phyloP scores from a whole-genome alignment of 768 basidiomycete genomes.

The Wakefieldia striispora region DNA sequence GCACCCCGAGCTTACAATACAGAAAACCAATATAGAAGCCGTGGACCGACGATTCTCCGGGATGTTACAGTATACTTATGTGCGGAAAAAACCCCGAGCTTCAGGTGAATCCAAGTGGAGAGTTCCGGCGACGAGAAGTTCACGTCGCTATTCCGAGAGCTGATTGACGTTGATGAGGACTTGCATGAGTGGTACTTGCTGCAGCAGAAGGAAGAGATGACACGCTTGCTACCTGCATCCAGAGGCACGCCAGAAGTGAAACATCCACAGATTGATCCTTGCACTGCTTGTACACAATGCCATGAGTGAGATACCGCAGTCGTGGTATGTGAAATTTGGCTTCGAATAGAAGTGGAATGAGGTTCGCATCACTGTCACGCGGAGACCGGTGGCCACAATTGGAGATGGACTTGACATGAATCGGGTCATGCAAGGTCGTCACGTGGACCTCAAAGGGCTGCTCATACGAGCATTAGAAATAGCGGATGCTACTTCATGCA shows the following conservation, averaged over 20 bases:
- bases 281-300: not conserved
- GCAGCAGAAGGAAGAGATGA: too few relatives aligned
- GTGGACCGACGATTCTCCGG: too few relatives aligned
- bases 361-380: too few relatives aligned
- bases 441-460: not conserved
- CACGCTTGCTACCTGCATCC: too few relatives aligned
- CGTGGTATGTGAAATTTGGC: not conserved
- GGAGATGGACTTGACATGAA: not conserved
- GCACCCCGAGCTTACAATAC: not conserved
- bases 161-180: too few relatives aligned
- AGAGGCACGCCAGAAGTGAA: not conserved
- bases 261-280: not conserved
- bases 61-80: too few relatives aligned
- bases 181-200: too few relatives aligned
- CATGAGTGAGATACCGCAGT: not conserved
- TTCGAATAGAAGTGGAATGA: conserved; percentile 1
- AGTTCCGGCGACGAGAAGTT: not conserved
- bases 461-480: not conserved
- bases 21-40: too few relatives aligned
- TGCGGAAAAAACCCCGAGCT: not conserved
- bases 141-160: not conserved
- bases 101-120: not conserved
- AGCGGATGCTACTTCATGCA: not conserved
- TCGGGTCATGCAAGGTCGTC: too few relatives aligned
- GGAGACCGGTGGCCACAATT: not conserved